Evolutionary conservation across 805 yeast species (phyloP).

Genomic region (Cyberlindnera lachancei): DNA sequence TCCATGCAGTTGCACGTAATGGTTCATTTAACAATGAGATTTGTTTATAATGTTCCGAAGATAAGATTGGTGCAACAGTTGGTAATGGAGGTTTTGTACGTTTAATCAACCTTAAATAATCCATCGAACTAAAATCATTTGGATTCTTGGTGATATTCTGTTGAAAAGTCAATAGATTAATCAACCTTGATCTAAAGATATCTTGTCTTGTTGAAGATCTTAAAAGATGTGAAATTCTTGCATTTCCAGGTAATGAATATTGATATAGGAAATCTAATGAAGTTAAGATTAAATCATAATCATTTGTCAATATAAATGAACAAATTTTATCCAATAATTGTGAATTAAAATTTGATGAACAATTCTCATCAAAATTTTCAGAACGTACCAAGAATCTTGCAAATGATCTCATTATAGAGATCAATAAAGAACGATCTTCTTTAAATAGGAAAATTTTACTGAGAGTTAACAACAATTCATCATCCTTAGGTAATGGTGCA

Average conservation of each 20-base stretch:
- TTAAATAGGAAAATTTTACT: slow-evolving; percentile 41
- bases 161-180: slow-evolving; percentile 50
- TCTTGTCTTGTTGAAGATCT: slow-evolving; percentile 41
- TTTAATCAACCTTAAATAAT: slow-evolving; percentile 35
- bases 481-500: slow-evolving; percentile 66
- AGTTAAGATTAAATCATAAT: slow-evolving; percentile 63
- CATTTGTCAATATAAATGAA: slow-evolving; percentile 53
- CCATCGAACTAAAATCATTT: slow-evolving; percentile 18
- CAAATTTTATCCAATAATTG: slow-evolving; percentile 44
- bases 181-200: slow-evolving; percentile 51
- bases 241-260: slow-evolving; percentile 57
- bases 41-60: slow-evolving; percentile 47
- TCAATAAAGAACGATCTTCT: slow-evolving; percentile 61
- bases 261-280: slow-evolving; percentile 79
- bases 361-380: slow-evolving; percentile 37
- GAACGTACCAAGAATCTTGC: slow-evolving; percentile 71
- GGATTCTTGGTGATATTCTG: slow-evolving; percentile 30
- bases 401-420: slow-evolving; percentile 66
- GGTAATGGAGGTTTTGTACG: slow-evolving; percentile 64
- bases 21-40: slow-evolving; percentile 74
- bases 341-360: slow-evolving; percentile 41
- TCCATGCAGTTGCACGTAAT: slow-evolving; percentile 87
- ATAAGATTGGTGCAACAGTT: slow-evolving; percentile 51
- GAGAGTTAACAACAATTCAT: slow-evolving; percentile 54
- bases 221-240: slow-evolving; percentile 46